Evolutionary conservation across 2,329 filamentous ascomycete genomes (phyloP), one percentile per base, ranked within the genome.

Genomic region (Pyrenophora tritici-repentis): DNA sequence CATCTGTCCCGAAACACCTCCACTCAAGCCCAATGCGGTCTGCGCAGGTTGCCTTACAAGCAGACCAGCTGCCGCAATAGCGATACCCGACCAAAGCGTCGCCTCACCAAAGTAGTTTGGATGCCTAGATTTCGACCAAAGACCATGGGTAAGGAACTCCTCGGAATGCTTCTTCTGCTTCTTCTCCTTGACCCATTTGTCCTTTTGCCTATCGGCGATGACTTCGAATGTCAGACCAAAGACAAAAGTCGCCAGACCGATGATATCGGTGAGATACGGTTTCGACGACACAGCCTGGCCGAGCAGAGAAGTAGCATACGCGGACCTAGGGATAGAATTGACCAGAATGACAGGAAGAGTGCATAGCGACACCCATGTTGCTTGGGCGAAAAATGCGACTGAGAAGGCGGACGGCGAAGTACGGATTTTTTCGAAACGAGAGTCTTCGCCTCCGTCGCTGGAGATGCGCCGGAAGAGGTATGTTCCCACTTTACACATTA

Each of bases 101-200:
- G 78, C 80, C 70, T 89, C 86, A n/a, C 86, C 87, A 67, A 89
- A 87, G 74, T 89, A 89, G 64, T 89, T 87, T 0, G 86, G 86
- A 70, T 87, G 84, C 53, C 84, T 74, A 40, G 78, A 82, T 65
- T 81, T 79, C 5, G 77, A 75, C 82, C 86, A 89, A 31, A 89
- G 63, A 0, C 86, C 86, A 1, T 75, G 70, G 0, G 85, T 86
- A 55, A 89, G 66, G 62, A 89, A 89, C 38, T 84, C 80, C 70
- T 89, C 86, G 18, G 82, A 81, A 54, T 90, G 87, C 62, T 82
- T 77, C 78, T 89, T 89, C 39, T 78, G 76, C 61, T 81, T 81
- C 76, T 84, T 87, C 50, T 82, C 84, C 46, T 75, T 70, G 51
- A 81, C 64, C 87, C 87, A 90, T 17, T 73, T 70, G 46, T 75